Conservation (phyloP, 768 basidiomycete species). For the Hydnomerulius pinastri region DNA sequence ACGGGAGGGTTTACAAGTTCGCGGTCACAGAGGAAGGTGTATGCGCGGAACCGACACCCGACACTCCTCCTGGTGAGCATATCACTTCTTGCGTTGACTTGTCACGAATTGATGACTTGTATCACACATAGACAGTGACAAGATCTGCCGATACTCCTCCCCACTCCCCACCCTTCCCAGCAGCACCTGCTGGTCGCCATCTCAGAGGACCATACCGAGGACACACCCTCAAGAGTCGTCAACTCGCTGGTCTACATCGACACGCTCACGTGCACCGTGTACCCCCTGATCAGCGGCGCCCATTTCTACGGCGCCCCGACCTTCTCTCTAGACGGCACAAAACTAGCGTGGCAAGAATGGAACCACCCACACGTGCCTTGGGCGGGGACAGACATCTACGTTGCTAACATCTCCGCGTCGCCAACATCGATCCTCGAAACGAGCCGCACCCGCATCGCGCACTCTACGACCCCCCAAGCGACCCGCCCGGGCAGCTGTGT, state of each 20-base stretch:
- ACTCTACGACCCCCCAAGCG: constrained; percentile 47
- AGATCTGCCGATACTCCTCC: constrained; percentile 55
- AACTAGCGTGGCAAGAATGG: constrained; percentile 61
- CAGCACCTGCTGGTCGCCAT: constrained; percentile 55
- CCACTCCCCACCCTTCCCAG: constrained; percentile 54
- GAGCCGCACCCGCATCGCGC: constrained; percentile 66
- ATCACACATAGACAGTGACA: constrained; percentile 54
- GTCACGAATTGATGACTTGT: constrained; percentile 43
- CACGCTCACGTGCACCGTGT: constrained; percentile 40
- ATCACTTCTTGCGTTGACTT: neutral
- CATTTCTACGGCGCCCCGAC: constrained; percentile 65
- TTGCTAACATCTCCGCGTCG: constrained; percentile 40
- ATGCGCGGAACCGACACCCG: constrained; percentile 64
- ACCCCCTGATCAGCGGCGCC: constrained; percentile 48
- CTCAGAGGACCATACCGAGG: constrained; percentile 63
- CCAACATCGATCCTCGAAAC: constrained; percentile 43
- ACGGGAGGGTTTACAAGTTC: constrained; percentile 59
- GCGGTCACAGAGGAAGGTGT: constrained; percentile 52
- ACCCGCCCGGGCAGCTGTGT: constrained; percentile 54
- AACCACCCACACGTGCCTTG: constrained; percentile 64
- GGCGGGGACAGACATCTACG: constrained; percentile 54
- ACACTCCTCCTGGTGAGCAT: constrained; percentile 12
- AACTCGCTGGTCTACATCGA: constrained; percentile 59
- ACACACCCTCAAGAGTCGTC: constrained; percentile 23
- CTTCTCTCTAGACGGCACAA: constrained; percentile 55